Conservation (phyloP, 129 eudicot species). For the Erigeron canadensis region DNA sequence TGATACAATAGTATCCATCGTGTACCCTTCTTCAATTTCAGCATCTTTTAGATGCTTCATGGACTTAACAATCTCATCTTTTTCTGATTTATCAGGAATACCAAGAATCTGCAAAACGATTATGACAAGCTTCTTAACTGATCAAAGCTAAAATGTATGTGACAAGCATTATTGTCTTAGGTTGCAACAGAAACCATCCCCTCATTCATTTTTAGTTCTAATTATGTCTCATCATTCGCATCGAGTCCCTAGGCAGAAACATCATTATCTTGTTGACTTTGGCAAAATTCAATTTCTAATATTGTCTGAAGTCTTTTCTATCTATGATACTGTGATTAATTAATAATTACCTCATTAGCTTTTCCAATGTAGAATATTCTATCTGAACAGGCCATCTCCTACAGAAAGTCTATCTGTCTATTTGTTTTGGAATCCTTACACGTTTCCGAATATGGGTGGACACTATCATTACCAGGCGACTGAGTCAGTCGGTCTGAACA, state of each 20-base stretch:
- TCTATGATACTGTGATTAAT: no score
- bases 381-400: no score
- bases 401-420: no score
- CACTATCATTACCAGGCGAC: no score
- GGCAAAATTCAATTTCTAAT: not conserved
- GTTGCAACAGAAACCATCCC: no score
- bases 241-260: not conserved
- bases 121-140: conserved; percentile 8
- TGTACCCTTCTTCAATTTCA: conserved; percentile 91
- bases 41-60: conserved; percentile 75
- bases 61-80: conserved; percentile 93
- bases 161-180: no score
- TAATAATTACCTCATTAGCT: no score
- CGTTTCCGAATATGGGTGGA: no score
- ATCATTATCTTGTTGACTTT: not conserved
- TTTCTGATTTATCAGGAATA: conserved; percentile 77
- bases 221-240: not conserved
- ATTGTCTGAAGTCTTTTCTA: no score
- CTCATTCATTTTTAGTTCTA: not conserved
- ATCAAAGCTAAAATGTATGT: conserved; percentile 1
- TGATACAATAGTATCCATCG: conserved; percentile 67
- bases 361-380: no score
- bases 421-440: no score
- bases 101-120: conserved; percentile 74
- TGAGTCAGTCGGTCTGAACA: no score